Conservation (phyloP, 805 yeast species). For the Cyberlindnera maritima region DNA sequence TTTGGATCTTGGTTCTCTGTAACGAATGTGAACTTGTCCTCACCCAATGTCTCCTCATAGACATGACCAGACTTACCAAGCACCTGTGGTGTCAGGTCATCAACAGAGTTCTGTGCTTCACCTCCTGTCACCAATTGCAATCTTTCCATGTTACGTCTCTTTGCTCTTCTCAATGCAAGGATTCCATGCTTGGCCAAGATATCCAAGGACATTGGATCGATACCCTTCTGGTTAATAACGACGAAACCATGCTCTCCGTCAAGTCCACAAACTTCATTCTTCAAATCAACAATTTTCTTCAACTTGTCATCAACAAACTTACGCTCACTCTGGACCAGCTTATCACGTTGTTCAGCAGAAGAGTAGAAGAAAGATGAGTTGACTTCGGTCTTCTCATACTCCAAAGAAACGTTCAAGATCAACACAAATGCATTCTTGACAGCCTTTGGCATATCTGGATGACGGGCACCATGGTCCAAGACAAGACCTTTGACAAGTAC, state of each 20-base stretch:
- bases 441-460: conserved; percentile 96
- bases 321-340: conserved; percentile 89
- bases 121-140: conserved; percentile 96
- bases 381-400: conserved; percentile 96
- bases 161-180: conserved; percentile 94
- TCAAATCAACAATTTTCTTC: conserved; percentile 85
- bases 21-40: conserved; percentile 94
- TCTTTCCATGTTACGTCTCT: conserved; percentile 98
- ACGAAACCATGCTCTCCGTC: conserved; percentile 79
- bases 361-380: conserved; percentile 95
- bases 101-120: conserved; percentile 96
- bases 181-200: conserved; percentile 90
- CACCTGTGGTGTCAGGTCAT: conserved; percentile 75
- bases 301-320: conserved; percentile 92
- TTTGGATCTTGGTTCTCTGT: conserved; percentile 89
- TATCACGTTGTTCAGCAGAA: conserved; percentile 93
- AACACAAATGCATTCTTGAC: conserved; percentile 81
- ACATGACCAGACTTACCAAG: conserved; percentile 90
- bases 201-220: conserved; percentile 96
- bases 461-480: conserved; percentile 97
- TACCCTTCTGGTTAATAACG: conserved; percentile 96
- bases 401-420: conserved; percentile 89
- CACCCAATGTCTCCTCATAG: conserved; percentile 91
- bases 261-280: conserved; percentile 84
- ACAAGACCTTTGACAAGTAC: conserved; percentile 84